phyloP scores from a whole-genome alignment of 257 asterid genomes.

The Solanum gracilifrons region DNA sequence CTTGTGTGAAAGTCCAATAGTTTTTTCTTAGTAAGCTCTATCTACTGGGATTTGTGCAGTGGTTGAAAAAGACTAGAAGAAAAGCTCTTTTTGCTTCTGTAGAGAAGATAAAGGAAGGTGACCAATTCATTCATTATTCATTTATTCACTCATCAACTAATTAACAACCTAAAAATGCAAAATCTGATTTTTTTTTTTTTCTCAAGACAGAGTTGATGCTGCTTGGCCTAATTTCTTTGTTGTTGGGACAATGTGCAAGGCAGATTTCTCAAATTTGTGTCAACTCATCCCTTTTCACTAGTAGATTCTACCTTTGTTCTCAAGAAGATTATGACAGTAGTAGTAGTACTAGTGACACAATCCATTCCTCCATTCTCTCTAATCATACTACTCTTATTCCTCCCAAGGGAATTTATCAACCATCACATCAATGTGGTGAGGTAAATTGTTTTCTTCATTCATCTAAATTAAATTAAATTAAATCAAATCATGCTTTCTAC shows the following conservation, averaged over 20 bases:
- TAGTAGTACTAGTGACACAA: constrained; percentile 4
- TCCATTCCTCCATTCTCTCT: constrained; percentile 8
- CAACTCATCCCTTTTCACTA: constrained; percentile 63
- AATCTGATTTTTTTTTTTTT: not conserved
- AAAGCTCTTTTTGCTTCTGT: constrained; percentile 75
- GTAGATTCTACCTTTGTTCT: constrained; percentile 65
- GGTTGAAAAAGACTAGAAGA: constrained; percentile 84
- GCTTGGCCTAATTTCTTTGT: constrained; percentile 77
- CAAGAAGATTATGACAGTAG: constrained; percentile 40
- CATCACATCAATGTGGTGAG: constrained; percentile 61
- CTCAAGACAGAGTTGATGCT: constrained; percentile 67
- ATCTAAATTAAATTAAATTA: not conserved
- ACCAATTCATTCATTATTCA: not conserved
- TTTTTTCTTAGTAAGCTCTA: not conserved
- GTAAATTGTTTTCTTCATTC: constrained; percentile 15
- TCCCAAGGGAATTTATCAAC: constrained; percentile 27
- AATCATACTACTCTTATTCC: constrained; percentile 44
- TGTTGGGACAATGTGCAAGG: constrained; percentile 84
- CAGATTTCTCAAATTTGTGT: constrained; percentile 79
- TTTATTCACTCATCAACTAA: not conserved
- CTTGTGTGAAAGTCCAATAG: not conserved
- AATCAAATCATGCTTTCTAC: not conserved
- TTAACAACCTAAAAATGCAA: not conserved
- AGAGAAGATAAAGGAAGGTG: constrained; percentile 84
- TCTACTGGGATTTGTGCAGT: constrained; percentile 23